Evolutionary conservation across 495 filamentous ascomycete genomes (phyloP), one percentile per base, ranked within the genome.

Genomic region (Penicillium chermesinum): DNA sequence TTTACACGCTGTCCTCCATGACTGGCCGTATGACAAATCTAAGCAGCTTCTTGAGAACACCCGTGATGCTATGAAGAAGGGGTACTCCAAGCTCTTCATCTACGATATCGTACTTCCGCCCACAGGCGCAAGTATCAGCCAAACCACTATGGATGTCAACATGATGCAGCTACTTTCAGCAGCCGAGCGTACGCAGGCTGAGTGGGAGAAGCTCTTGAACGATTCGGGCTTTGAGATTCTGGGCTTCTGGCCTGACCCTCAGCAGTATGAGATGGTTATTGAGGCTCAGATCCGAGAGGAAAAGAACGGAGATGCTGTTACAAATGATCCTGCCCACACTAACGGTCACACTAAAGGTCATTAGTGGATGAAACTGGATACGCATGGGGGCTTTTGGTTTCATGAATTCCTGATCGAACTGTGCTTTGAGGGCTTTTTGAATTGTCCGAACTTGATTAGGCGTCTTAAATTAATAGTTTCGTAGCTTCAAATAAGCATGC

Each of bases 291-390:
- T 59, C 30, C 93, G 61, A 95, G 91, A 58, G 91, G 89, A 67
- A 88, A 89, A 44, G 96, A 82, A 68, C 96, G 91, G 52, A 86
- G 83, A 52, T 97, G 75, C 7, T 79, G 85, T 84, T 93, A 66
- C 25, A 19, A 39, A 27, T n/a, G 19, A 39, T 55, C 15, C 64
- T 52, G 5, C 15, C 46, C 53, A 25, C 15, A 19, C 19, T 33
- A 5, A 39, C 20, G 9, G 34, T 14, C 25, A 8, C 16, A 44
- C 35, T 22, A 34, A 48, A 7, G 37, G 50, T 17, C 2, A 30
- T n/a, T n/a, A n/a, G n/a, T n/a, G n/a, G n/a, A n/a, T n/a, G n/a
- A n/a, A n/a, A n/a, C n/a, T n/a, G n/a, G n/a, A n/a, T n/a, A n/a
- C n/a, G n/a, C n/a, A n/a, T n/a, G n/a, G n/a, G n/a, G n/a, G n/a